Conservation (phyloP, 805 yeast species). For the Wickerhamomyces canadensis region DNA sequence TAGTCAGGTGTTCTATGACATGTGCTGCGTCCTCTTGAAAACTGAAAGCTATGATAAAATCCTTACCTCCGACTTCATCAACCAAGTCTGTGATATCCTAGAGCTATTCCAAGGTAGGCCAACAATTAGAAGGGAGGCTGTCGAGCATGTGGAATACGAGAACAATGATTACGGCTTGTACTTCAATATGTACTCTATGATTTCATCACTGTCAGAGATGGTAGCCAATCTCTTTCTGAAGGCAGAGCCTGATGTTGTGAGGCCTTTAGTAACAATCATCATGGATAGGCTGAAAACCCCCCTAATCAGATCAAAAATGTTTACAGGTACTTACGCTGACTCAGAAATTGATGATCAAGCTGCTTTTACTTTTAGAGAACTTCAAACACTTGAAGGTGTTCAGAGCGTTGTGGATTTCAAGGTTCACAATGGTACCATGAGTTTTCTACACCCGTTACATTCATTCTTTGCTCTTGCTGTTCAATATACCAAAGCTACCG, state of each 20-base stretch:
- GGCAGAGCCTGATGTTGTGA: background rate
- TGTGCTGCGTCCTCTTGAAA: conserved; percentile 71
- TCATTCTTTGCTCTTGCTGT: conserved; percentile 67
- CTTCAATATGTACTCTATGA: conserved; percentile 44
- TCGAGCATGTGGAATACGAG: conserved; percentile 87
- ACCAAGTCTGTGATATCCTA: conserved; percentile 60
- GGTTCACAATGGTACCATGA: conserved; percentile 44
- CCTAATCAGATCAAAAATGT: conserved; percentile 8
- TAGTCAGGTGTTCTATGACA: conserved; percentile 74
- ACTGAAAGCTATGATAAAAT: conserved; percentile 50
- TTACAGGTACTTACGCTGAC: background rate
- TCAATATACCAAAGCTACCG: conserved; percentile 37
- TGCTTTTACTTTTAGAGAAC: conserved; percentile 3
- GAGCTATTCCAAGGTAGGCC: conserved; percentile 75
- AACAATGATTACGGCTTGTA: conserved; percentile 54
- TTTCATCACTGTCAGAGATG: conserved; percentile 55
- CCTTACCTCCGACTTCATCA: conserved; percentile 38
- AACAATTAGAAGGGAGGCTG: conserved; percentile 65
- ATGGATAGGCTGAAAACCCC: conserved; percentile 1
- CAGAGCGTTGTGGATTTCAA: conserved; percentile 31
- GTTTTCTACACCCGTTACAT: conserved; percentile 79
- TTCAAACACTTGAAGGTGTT: conserved; percentile 21
- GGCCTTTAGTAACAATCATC: background rate
- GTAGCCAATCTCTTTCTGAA: conserved; percentile 39
- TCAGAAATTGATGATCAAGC: background rate